Evolutionary conservation across 768 basidiomycete species (phyloP).

Genomic region (Russula vinacea): DNA sequence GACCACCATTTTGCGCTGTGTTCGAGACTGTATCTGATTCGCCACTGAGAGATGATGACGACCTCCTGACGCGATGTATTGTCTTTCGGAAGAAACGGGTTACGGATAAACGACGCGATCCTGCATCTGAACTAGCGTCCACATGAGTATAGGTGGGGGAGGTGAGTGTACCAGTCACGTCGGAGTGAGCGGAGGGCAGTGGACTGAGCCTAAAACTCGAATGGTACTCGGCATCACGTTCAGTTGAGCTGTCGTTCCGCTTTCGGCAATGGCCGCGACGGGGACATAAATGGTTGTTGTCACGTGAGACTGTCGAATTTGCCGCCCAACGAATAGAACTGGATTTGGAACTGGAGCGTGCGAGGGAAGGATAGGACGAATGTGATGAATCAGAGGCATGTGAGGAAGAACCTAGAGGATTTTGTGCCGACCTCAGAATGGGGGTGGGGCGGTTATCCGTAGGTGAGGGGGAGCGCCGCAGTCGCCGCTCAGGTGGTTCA

Average conservation of each 20-base stretch:
- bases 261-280: no score
- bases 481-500: not conserved
- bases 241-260: slow-evolving; percentile 37
- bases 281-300: slow-evolving; percentile 28
- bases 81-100: slow-evolving; percentile 28
- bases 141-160: slow-evolving; percentile 39
- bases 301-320: slow-evolving; percentile 56
- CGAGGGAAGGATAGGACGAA: slow-evolving; percentile 69
- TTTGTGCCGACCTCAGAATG: slow-evolving; percentile 24
- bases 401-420: slow-evolving; percentile 35
- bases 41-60: not conserved
- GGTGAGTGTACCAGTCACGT: slow-evolving; percentile 32
- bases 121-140: slow-evolving; percentile 38
- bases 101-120: slow-evolving; percentile 32
- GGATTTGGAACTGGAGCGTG: slow-evolving; percentile 64
- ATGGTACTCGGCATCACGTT: slow-evolving; percentile 31
- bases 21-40: slow-evolving; percentile 13
- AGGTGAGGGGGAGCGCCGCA: no score
- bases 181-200: slow-evolving; percentile 34
- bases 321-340: slow-evolving; percentile 56
- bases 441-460: slow-evolving; percentile 8
- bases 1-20: slow-evolving; percentile 24
- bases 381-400: slow-evolving; percentile 36
- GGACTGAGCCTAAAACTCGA: slow-evolving; percentile 26
- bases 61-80: slow-evolving; percentile 9